These are phyloP conservation scores for Ormosia emarginata DNA, from an alignment of 306 rosid species.

Conservation along the genomic window DNA sequence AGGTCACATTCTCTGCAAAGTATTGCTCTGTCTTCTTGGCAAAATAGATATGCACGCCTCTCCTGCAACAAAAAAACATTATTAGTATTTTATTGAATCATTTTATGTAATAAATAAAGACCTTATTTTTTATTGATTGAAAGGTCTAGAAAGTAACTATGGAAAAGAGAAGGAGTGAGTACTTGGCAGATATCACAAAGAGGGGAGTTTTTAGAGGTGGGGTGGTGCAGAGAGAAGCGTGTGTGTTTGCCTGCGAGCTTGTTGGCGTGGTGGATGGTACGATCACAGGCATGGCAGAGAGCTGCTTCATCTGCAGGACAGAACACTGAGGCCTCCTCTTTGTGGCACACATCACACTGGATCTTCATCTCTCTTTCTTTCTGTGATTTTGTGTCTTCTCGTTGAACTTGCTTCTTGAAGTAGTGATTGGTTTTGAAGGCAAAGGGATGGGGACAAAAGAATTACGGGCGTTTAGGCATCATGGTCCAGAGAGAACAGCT, in stretches of 20 bases:
- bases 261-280: constrained; percentile 67
- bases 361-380: constrained; percentile 57
- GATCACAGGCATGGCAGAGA: constrained; percentile 69
- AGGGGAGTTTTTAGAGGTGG: constrained; percentile 46
- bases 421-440: not conserved
- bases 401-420: not conserved
- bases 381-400: not conserved
- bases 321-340: constrained; percentile 55
- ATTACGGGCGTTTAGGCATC: constrained; percentile 46
- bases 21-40: constrained; percentile 76
- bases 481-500: constrained; percentile 35
- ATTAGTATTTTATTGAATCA: not conserved
- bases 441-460: constrained; percentile 30
- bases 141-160: not conserved
- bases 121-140: too few relatives aligned
- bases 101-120: not conserved
- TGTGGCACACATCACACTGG: constrained; percentile 68
- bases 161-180: not conserved
- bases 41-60: constrained; percentile 53
- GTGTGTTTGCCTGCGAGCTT: constrained; percentile 69
- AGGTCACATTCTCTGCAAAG: constrained; percentile 71
- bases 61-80: constrained; percentile 38
- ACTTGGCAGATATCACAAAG: constrained; percentile 82
- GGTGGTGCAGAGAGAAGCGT: constrained; percentile 59
- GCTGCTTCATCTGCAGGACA: constrained; percentile 89